phyloP scores from a whole-genome alignment of 208 protist species.

The Trichomonas vaginalis region DNA sequence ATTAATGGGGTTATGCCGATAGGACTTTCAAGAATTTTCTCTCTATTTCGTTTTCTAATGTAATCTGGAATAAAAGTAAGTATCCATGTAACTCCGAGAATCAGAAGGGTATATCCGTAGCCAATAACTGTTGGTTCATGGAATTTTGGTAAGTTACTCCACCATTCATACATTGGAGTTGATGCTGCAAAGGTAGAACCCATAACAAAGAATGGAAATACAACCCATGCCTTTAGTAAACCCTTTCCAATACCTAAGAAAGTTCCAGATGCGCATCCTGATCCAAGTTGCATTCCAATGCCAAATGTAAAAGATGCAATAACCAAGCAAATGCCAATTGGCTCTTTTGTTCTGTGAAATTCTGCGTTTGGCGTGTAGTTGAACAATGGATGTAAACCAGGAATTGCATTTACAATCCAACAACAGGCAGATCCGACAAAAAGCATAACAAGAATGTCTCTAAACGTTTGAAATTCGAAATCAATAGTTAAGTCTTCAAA shows the following conservation, averaged over 20 bases:
- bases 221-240: neutral
- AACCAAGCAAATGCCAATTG: neutral
- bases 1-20: neutral
- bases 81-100: neutral
- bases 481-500: neutral
- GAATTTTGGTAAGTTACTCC: neutral
- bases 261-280: neutral
- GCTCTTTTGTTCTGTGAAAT: neutral
- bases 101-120: neutral
- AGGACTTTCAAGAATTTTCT: too few relatives aligned
- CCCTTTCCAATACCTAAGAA: neutral
- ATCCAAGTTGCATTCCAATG: neutral
- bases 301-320: neutral
- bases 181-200: neutral
- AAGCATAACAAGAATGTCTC: neutral
- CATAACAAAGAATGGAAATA: neutral
- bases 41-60: neutral
- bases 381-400: neutral
- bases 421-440: neutral
- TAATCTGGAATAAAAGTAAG: neutral
- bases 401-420: neutral
- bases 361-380: neutral
- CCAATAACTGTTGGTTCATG: neutral
- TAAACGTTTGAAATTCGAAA: neutral
- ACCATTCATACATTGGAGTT: neutral